Evolutionary conservation across 345 rosid species (phyloP), one percentile per base, ranked within the genome.

Genomic region (Arabidopsis arenosa): DNA sequence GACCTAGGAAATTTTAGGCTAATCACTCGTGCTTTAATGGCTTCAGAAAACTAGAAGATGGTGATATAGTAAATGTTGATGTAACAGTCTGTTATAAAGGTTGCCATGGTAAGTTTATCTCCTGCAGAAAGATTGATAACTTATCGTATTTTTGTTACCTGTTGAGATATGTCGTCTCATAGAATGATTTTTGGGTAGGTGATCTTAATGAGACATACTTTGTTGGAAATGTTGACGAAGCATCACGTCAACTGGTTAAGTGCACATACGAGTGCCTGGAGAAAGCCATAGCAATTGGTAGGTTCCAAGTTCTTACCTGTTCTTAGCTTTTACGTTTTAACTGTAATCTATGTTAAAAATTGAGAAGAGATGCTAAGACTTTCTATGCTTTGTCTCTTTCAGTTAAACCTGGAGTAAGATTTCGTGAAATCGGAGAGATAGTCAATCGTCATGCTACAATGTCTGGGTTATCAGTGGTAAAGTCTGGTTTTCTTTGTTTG

Each of bases 381-480:
- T 8, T 44, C 47, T 57, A 15, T 48, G 7, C 32, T 37, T 17
- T 17, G 33, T 73, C 12, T 41, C 69, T 35, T 72, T 75, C 82
- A 95, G 99, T 95, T 69, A 95, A 92, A 80, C 99, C 97, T 68
- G 99, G 99, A 53, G 91, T 90, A 14, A 82, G 99, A 60, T 92
- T 88, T 78, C 97, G 97, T 57, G 99, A 95, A 77, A 79, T 95
- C 5, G 97, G 99, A 35, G 99, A 95, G 82, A 89, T 89, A 41
- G 82, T 95, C 44, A 90, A 87, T 71, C 97, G 99, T 10, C 99
- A 95, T 80, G 90, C 99, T 78, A 41, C 88, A 10, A 85, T 95
- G 97, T 86, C 97, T 17, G 99, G 99, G 35, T 76, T 92, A 52
- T 92, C 99, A 43, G 99, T 95, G 97, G 99, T 95, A 90, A 86